Conservation (phyloP, 495 filamentous ascomycete genomes). For the Neurospora sp. region DNA sequence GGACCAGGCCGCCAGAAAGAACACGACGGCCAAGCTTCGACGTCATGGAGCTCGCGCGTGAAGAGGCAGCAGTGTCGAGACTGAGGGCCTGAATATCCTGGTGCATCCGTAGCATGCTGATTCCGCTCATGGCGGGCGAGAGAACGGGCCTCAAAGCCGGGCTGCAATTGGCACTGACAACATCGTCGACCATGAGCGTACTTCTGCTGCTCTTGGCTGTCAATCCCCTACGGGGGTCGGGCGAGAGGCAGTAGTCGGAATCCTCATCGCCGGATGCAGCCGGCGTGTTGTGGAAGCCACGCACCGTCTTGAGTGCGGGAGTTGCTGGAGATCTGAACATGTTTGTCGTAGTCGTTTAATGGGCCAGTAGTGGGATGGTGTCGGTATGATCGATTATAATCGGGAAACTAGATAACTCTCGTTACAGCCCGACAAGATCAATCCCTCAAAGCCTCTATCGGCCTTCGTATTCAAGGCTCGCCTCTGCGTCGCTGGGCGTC, state of each 20-base stretch:
- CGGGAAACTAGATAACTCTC: neutral
- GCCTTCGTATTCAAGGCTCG: slow-evolving; percentile 30
- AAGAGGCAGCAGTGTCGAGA: slow-evolving; percentile 30
- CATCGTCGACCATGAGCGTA: slow-evolving; percentile 34
- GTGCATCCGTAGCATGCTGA: slow-evolving; percentile 69
- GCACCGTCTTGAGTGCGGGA: slow-evolving; percentile 61
- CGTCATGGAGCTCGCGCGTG: slow-evolving; percentile 33
- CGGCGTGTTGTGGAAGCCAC: slow-evolving; percentile 66
- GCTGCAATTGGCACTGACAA: slow-evolving; percentile 49
- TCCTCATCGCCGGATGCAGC: slow-evolving; percentile 76
- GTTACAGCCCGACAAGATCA: neutral
- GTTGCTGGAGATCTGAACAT: slow-evolving; percentile 28
- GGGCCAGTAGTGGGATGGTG: neutral
- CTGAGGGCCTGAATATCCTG: slow-evolving; percentile 55
- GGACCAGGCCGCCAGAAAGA: slow-evolving; percentile 4
- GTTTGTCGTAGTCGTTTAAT: neutral
- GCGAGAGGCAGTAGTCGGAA: slow-evolving; percentile 49
- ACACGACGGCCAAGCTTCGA: slow-evolving; percentile 25
- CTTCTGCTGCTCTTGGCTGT: slow-evolving; percentile 16
- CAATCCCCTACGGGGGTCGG: slow-evolving; percentile 24
- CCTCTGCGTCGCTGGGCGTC: slow-evolving; percentile 43
- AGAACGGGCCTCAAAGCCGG: slow-evolving; percentile 49
- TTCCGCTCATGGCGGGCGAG: slow-evolving; percentile 49
- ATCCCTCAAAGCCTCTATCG: slow-evolving; percentile 1
- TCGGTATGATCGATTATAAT: neutral